Conservation (phyloP, 495 filamentous ascomycete genomes). For the Pyrenula massariospora region DNA sequence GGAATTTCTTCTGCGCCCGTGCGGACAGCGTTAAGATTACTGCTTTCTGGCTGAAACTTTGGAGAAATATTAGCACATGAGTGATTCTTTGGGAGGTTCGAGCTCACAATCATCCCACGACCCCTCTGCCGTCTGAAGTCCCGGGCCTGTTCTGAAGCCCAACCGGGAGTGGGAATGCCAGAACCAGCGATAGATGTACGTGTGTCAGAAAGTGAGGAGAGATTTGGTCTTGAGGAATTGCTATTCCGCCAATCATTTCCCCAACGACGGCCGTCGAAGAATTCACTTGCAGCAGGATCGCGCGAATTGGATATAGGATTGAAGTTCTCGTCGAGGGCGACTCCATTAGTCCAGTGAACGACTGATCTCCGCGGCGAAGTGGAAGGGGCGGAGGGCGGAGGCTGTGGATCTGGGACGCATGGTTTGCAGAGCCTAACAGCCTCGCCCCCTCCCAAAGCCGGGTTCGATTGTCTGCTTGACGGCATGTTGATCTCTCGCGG, state of each 20-base stretch:
- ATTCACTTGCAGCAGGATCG: background rate
- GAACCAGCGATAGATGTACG: background rate
- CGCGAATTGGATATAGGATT: background rate
- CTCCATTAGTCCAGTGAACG: background rate
- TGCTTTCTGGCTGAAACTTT: background rate
- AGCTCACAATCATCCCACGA: slow-evolving; percentile 1
- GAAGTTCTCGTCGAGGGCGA: background rate
- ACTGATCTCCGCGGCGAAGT: background rate
- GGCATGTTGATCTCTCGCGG: slow-evolving; percentile 11
- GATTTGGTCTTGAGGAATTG: background rate
- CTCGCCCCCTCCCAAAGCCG: slow-evolving; percentile 63
- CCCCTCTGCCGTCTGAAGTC: background rate
- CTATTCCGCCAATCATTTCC: background rate
- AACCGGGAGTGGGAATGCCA: slow-evolving; percentile 3
- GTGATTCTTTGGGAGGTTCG: no score
- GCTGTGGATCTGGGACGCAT: slow-evolving; percentile 87
- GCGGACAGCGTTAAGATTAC: background rate
- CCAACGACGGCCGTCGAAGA: background rate
- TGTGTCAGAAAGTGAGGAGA: background rate
- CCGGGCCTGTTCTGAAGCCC: background rate
- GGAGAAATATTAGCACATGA: background rate
- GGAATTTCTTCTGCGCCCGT: slow-evolving; percentile 3
- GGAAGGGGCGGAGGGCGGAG: slow-evolving; percentile 35
- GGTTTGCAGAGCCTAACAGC: slow-evolving; percentile 89
- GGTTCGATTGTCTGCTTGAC: slow-evolving; percentile 17